Evolutionary conservation across 176 grass and related monocot species (phyloP), one percentile per base, ranked within the genome.

Genomic region (Carex kokanica): DNA sequence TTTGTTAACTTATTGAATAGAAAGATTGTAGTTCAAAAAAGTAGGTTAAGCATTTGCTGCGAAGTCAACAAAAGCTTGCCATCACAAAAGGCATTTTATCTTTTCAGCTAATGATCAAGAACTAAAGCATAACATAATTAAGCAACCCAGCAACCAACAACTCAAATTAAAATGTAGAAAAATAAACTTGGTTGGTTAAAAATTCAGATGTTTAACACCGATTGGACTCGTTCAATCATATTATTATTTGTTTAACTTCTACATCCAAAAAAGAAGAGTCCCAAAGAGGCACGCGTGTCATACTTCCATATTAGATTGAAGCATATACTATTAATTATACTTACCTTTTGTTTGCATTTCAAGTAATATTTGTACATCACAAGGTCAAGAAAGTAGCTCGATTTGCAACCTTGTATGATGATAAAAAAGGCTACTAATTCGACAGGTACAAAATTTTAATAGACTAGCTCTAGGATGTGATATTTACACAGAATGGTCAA

Each of bases 1-100:
- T 77, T 15, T 77, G 49, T 77, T 54, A 77, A 21, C 49, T 29
- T 55, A 77, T 77, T 5, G 5, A 49, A 61, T 4, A 67, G 18
- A 55, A 77, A 55, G 73, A 77, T 55, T 77, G 14, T 77, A 29
- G 53, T 67, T 82, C 41, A 27, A 67, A 66, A 82, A 65, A 67
- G 60, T 82, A 82, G 80, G 60, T 66, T 41, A 66, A 49, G 60
- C 21, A 49, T 62, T 82, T 47, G 60, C 67, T 32, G 40, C 21
- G 0, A 47, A 66, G 80, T 82, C 40, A 81, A 81, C 14, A 64
- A 61, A 41, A 60, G 29, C 20, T 1, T 64, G 56, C 14, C 31
- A 81, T 52, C 14, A 51, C 34, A 49, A 25, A 45, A 81, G 52
- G 60, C 10, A 64, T 11, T 49, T 49, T 49, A 49, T 49, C 9